Conservation (phyloP, 768 basidiomycete genomes). For the Macrocybe gigantea region DNA sequence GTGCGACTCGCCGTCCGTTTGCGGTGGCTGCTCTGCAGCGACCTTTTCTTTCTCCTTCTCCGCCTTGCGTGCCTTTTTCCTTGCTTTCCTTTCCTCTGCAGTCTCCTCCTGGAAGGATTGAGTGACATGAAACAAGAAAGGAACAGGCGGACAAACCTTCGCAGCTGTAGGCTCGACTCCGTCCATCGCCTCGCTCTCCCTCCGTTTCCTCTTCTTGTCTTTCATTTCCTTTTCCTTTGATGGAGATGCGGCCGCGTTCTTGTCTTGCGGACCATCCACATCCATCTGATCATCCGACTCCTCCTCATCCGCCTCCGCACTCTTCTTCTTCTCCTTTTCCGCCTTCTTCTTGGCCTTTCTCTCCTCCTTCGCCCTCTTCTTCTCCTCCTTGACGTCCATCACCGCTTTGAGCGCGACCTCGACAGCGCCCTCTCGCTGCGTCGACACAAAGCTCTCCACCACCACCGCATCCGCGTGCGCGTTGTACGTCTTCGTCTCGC, state of each 20-base stretch:
- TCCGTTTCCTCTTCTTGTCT: constrained; percentile 44
- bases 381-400: constrained; percentile 83
- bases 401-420: constrained; percentile 70
- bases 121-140: background rate
- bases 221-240: constrained; percentile 18
- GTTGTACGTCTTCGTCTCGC: constrained; percentile 82
- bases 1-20: constrained; percentile 19
- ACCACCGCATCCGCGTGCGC: constrained; percentile 70
- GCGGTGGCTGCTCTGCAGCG: constrained; percentile 34
- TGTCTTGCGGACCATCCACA: constrained; percentile 35
- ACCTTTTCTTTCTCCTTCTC: constrained; percentile 59
- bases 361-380: constrained; percentile 76
- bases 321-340: constrained; percentile 34
- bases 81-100: constrained; percentile 78
- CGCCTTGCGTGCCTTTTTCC: constrained; percentile 72
- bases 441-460: constrained; percentile 59
- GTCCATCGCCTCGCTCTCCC: constrained; percentile 50
- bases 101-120: constrained; percentile 51
- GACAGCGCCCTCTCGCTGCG: constrained; percentile 77
- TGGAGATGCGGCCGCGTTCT: constrained; percentile 24
- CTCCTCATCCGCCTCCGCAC: constrained; percentile 25
- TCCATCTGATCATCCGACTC: constrained; percentile 20
- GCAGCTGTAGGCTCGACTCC: constrained; percentile 26
- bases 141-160: constrained; percentile 31
- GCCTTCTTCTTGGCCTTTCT: constrained; percentile 64